A percentile compares a stretch with the other conserved stretches of the same genome.
These are phyloP conservation scores for Keithomyces neogunnii DNA, from an alignment of 2,329 filamentous ascomycete genomes.

Conservation along the genomic window DNA sequence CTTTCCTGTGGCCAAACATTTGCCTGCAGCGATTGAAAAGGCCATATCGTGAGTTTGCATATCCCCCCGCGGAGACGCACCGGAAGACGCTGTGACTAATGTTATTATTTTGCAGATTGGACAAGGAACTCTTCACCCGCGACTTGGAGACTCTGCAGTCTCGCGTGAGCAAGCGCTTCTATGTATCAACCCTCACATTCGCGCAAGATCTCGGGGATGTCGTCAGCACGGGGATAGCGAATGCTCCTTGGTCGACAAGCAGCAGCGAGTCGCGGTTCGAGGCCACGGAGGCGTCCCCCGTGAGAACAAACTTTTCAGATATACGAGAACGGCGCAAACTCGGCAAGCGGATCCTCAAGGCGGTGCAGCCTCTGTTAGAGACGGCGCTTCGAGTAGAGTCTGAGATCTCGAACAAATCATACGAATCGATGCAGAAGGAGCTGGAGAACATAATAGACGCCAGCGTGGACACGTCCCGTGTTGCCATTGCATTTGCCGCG, in stretches of 20 bases:
- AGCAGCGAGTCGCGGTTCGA: conserved; percentile 19
- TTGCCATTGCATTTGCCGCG: conserved; percentile 26
- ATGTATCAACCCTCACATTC: conserved; percentile 50
- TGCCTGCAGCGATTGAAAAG: conserved; percentile 72
- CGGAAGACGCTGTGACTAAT: conserved; percentile 19
- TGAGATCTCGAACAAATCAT: conserved; percentile 64
- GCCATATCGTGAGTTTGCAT: conserved; percentile 62
- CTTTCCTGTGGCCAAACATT: conserved; percentile 73
- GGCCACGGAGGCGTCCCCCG: conserved; percentile 37
- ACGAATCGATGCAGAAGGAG: conserved; percentile 62
- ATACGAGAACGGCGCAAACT: conserved; percentile 74
- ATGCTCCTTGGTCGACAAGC: background rate
- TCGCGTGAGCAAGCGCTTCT: conserved; percentile 46
- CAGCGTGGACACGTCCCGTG: conserved; percentile 49
- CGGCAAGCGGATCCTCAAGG: conserved; percentile 83
- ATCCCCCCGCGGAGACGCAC: background rate
- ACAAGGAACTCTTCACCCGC: conserved; percentile 51
- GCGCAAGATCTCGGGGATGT: conserved; percentile 46
- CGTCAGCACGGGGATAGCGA: conserved; percentile 44
- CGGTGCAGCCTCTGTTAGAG: conserved; percentile 70
- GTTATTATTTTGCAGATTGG: conserved; percentile 40
- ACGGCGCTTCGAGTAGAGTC: conserved; percentile 70
- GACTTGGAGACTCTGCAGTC: conserved; percentile 41
- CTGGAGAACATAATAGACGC: conserved; percentile 65
- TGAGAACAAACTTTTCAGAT: conserved; percentile 50